Conservation (phyloP, 495 filamentous ascomycete genomes). For the Aspergillus campestris region DNA sequence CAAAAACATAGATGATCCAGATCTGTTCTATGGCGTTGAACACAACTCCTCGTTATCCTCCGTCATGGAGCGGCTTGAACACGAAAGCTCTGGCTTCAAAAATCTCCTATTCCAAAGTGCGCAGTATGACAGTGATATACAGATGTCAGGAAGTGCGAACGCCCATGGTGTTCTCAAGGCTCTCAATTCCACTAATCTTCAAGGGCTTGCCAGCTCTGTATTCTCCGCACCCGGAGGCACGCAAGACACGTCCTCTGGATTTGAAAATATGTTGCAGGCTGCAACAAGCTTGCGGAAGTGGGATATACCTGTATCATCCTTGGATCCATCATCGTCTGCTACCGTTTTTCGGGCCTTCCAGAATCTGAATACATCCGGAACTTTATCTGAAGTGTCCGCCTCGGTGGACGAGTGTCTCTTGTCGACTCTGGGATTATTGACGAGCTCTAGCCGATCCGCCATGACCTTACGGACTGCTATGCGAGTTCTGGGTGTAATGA, state of each 20-base stretch:
- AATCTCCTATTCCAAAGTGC: constrained; percentile 86
- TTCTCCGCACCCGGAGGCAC: constrained; percentile 19
- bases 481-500: constrained; percentile 65
- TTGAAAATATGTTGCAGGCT: constrained; percentile 67
- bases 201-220: constrained; percentile 41
- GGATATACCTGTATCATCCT: constrained; percentile 71
- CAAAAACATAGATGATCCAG: constrained; percentile 86
- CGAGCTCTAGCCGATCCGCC: constrained; percentile 45
- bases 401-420: constrained; percentile 58
- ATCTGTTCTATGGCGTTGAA: constrained; percentile 90
- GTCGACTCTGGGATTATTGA: constrained; percentile 51
- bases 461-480: constrained; percentile 55
- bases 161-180: constrained; percentile 34
- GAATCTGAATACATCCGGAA: constrained; percentile 58
- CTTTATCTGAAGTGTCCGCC: constrained; percentile 38
- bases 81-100: constrained; percentile 81
- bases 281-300: constrained; percentile 85
- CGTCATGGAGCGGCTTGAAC: constrained; percentile 77
- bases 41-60: constrained; percentile 66
- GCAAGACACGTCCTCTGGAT: constrained; percentile 30
- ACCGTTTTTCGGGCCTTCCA: constrained; percentile 76
- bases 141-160: constrained; percentile 42
- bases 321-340: constrained; percentile 51
- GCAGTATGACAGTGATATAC: constrained; percentile 78
- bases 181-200: constrained; percentile 38